phyloP scores from a whole-genome alignment of 352 stramenopile species.

The Globisporangium takayamanum region DNA sequence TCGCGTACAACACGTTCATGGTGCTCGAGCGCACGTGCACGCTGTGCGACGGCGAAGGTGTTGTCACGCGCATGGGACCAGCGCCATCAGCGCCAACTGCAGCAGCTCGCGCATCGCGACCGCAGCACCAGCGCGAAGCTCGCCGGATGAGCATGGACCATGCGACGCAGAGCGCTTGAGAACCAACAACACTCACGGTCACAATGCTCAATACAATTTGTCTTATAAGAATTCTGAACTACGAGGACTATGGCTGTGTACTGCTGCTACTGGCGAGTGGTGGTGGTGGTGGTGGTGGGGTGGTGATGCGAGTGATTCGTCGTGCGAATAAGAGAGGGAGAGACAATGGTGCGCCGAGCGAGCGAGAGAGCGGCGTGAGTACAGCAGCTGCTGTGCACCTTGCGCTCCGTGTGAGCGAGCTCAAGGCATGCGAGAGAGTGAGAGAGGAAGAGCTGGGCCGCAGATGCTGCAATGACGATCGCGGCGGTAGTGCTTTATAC shows the following conservation, averaged over 20 bases:
- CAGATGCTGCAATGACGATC: background rate
- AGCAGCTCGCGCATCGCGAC: background rate
- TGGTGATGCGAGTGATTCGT: too few species aligned
- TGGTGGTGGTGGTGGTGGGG: background rate
- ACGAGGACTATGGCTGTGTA: too few species aligned
- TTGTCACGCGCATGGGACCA: conserved; percentile 15
- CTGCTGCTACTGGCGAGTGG: too few species aligned
- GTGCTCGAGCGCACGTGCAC: conserved; percentile 49
- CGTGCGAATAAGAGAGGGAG: too few species aligned
- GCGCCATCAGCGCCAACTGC: background rate
- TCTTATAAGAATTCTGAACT: background rate
- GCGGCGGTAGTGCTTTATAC: background rate
- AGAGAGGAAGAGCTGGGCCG: background rate
- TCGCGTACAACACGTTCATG: conserved; percentile 40
- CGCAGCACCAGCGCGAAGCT: background rate
- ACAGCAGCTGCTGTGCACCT: conserved; percentile 17
- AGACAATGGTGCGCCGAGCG: background rate
- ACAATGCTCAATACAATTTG: background rate
- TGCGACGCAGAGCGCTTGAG: background rate
- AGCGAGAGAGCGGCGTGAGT: background rate
- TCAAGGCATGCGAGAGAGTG: background rate
- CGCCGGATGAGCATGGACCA: background rate
- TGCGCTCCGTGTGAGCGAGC: background rate
- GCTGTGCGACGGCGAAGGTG: conserved; percentile 49
- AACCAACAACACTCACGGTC: background rate